A percentile compares a stretch with the other conserved stretches of the same genome.
phyloP scores from a whole-genome alignment of 2,329 filamentous ascomycete species.

The Clarireedia sp. region DNA sequence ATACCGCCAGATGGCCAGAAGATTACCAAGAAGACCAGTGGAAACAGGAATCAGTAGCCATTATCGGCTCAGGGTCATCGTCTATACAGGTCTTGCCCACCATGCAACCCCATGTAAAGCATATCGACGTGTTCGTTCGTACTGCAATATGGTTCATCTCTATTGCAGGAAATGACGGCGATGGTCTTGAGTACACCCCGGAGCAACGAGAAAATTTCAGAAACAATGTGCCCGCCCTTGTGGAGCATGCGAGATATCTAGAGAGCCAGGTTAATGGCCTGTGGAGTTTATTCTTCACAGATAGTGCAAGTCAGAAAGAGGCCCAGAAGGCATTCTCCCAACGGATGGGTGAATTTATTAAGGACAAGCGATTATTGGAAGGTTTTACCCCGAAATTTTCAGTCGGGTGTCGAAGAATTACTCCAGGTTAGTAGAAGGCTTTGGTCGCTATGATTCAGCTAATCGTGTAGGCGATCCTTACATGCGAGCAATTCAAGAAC shows the following conservation, averaged over 20 bases:
- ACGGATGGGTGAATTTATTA: conserved; percentile 43
- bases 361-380: conserved; percentile 32
- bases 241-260: conserved; percentile 19
- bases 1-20: conserved; percentile 39
- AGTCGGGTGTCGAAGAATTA: conserved; percentile 36
- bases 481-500: conserved; percentile 41
- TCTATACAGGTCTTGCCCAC: conserved; percentile 31
- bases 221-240: conserved; percentile 29
- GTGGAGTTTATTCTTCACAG: conserved; percentile 39
- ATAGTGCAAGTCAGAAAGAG: conserved; percentile 33
- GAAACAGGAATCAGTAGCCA: conserved; percentile 29
- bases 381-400: conserved; percentile 13
- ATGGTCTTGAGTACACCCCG: conserved; percentile 37
- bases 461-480: conserved; percentile 37
- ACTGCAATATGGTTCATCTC: conserved; percentile 41
- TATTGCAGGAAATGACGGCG: conserved; percentile 38
- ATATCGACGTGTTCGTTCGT: conserved; percentile 43
- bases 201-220: conserved; percentile 37
- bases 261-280: conserved; percentile 38
- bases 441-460: conserved; percentile 25
- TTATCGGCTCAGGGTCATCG: conserved; percentile 34
- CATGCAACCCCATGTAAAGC: conserved; percentile 35
- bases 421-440: conserved; percentile 36
- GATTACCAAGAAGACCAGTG: conserved; percentile 23
- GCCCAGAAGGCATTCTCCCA: conserved; percentile 32